A percentile compares a stretch with the other conserved stretches of the same genome.
Evolutionary conservation across 1,139 yeast species (phyloP).

Genomic region (Pichia sp.): DNA sequence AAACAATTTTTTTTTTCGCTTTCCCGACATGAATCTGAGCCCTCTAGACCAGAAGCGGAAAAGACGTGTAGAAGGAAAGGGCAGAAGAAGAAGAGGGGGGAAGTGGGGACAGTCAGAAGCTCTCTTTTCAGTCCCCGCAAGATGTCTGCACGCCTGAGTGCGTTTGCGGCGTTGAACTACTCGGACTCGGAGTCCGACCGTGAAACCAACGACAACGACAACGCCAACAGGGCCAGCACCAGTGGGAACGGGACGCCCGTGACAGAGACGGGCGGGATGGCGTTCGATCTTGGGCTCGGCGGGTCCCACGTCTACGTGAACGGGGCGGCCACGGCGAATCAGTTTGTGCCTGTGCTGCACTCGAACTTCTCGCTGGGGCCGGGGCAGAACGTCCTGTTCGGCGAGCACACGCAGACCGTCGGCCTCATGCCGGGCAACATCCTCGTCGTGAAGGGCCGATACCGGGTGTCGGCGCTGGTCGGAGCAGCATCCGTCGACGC

Average conservation of each 20-base stretch:
- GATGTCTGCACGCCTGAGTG: constrained; percentile 37
- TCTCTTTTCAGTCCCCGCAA: not conserved
- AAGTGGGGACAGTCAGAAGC: not conserved
- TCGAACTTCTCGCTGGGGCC: constrained; percentile 7
- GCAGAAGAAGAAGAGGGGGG: not conserved
- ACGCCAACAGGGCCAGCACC: not conserved
- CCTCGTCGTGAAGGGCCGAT: constrained; percentile 58
- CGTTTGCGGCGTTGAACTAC: constrained; percentile 46
- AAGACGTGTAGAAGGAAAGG: not conserved
- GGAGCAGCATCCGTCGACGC: constrained; percentile 53
- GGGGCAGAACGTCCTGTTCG: constrained; percentile 27
- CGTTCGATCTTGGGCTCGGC: constrained; percentile 4
- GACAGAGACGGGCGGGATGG: not conserved
- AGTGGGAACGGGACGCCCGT: not conserved
- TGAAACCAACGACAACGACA: constrained; percentile 3
- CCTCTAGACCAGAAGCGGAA: not conserved
- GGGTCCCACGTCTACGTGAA: not conserved
- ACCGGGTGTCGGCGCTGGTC: constrained; percentile 44
- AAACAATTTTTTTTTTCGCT: not conserved
- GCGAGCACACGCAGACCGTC: constrained; percentile 34
- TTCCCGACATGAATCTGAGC: not conserved
- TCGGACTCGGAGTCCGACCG: constrained; percentile 19
- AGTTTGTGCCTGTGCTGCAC: not conserved
- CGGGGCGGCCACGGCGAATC: not conserved
- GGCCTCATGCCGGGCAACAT: constrained; percentile 47